Evolutionary conservation across 1,139 yeast genomes (phyloP).

Genomic region (Yamadazyma spencermartinsiae): DNA sequence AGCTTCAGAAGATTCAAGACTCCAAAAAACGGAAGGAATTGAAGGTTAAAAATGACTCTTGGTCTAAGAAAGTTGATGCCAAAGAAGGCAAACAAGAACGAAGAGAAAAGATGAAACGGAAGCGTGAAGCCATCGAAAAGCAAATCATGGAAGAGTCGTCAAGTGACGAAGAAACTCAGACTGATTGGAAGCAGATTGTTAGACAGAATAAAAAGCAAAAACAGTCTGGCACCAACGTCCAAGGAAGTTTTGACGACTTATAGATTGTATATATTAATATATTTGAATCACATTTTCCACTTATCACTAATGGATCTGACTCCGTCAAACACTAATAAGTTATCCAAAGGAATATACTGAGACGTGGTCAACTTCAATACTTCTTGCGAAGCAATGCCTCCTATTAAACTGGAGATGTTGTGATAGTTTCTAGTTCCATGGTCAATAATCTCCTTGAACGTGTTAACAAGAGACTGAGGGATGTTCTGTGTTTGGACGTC

Average conservation of each 20-base stretch:
- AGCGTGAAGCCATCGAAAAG: conserved; percentile 63
- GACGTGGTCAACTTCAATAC: conserved; percentile 61
- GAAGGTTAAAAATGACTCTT: conserved; percentile 62
- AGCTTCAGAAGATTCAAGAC: conserved; percentile 43
- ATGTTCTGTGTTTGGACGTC: conserved; percentile 11
- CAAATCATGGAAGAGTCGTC: conserved; percentile 49
- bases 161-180: conserved; percentile 48
- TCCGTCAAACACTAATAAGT: conserved; percentile 69
- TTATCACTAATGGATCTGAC: conserved; percentile 50
- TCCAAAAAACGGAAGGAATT: conserved; percentile 51
- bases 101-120: conserved; percentile 60
- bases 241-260: conserved; percentile 74
- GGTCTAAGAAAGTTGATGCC: conserved; percentile 71
- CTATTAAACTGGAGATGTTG: conserved; percentile 50
- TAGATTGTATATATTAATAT: no score
- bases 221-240: conserved; percentile 32
- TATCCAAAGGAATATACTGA: conserved; percentile 74
- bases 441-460: conserved; percentile 29
- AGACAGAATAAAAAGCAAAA: conserved; percentile 61
- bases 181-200: conserved; percentile 89
- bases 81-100: conserved; percentile 67
- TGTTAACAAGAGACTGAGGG: conserved; percentile 17
- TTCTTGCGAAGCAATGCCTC: conserved; percentile 82
- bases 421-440: conserved; percentile 36
- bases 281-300: conserved; percentile 37